These are phyloP conservation scores for Marchantia polymorpha DNA, from an alignment of 225 moss, liverwort and hornwort genomes.

Conservation along the genomic window DNA sequence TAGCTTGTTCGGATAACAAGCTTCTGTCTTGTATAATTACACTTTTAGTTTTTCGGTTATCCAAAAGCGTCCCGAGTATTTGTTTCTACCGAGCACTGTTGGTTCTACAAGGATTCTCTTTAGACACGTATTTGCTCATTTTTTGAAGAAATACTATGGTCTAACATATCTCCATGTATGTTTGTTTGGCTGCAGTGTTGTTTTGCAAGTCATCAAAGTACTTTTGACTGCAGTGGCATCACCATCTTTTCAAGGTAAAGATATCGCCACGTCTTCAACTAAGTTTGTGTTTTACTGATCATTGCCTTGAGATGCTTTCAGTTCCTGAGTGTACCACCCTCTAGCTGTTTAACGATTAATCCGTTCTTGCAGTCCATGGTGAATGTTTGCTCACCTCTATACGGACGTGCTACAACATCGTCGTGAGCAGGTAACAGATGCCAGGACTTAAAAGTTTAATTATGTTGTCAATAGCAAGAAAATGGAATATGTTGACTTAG, in stretches of 20 bases:
- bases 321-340: not conserved
- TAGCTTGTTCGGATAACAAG: not conserved
- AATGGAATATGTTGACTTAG: not conserved
- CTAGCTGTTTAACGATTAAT: not conserved
- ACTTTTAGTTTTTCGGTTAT: not conserved
- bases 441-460: not conserved
- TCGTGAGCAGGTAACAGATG: conserved; percentile 71
- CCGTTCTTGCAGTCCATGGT: conserved; percentile 74
- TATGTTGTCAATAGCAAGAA: not conserved
- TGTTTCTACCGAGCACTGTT: not conserved
- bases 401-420: conserved; percentile 98
- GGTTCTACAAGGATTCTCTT: not conserved
- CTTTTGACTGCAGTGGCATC: conserved; percentile 93
- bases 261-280: not conserved
- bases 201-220: conserved; percentile 98
- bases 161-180: not conserved
- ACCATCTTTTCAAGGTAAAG: conserved; percentile 75
- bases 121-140: not conserved
- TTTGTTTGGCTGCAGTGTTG: conserved; percentile 60
- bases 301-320: not conserved
- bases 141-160: not conserved
- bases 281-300: not conserved
- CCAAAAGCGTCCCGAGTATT: not conserved
- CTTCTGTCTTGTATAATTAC: not conserved
- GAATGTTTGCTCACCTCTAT: conserved; percentile 96